A percentile compares a stretch with the other conserved stretches of the same genome.
phyloP scores from a whole-genome alignment of 306 rosid species.

The Casuarina equisetifolia region DNA sequence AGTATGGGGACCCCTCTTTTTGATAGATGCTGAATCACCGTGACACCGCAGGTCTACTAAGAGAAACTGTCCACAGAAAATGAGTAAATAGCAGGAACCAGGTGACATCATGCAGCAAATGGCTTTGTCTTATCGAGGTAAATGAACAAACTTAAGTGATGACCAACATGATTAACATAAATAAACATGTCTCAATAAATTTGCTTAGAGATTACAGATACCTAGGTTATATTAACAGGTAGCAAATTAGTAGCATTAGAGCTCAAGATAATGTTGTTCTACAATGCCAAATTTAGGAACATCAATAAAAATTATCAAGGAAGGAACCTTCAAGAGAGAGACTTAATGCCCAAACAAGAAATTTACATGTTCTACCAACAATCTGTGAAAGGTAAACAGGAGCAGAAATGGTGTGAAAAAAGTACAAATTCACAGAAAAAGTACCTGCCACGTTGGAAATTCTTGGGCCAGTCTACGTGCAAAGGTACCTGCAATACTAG shows the following conservation, averaged over 20 bases:
- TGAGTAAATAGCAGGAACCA: constrained; percentile 25
- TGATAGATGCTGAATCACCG: constrained; percentile 75
- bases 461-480: constrained; percentile 78
- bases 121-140: background rate
- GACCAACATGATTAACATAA: background rate
- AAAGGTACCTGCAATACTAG: constrained; percentile 73
- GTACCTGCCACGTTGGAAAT: constrained; percentile 96
- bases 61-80: constrained; percentile 61
- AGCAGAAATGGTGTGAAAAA: background rate
- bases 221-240: background rate
- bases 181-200: background rate
- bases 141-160: background rate
- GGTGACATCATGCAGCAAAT: constrained; percentile 17
- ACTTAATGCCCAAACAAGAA: constrained; percentile 4
- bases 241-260: background rate
- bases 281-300: background rate
- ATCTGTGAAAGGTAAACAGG: background rate
- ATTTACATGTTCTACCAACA: constrained; percentile 2
- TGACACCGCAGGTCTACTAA: constrained; percentile 89
- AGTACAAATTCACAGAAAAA: constrained; percentile 28
- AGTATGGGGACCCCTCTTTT: constrained; percentile 69
- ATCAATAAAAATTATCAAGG: background rate
- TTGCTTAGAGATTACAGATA: background rate
- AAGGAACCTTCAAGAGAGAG: background rate
- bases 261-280: background rate